These are phyloP conservation scores for Penicillium palitans DNA, from an alignment of 2,329 filamentous ascomycete genomes.

Conservation along the genomic window DNA sequence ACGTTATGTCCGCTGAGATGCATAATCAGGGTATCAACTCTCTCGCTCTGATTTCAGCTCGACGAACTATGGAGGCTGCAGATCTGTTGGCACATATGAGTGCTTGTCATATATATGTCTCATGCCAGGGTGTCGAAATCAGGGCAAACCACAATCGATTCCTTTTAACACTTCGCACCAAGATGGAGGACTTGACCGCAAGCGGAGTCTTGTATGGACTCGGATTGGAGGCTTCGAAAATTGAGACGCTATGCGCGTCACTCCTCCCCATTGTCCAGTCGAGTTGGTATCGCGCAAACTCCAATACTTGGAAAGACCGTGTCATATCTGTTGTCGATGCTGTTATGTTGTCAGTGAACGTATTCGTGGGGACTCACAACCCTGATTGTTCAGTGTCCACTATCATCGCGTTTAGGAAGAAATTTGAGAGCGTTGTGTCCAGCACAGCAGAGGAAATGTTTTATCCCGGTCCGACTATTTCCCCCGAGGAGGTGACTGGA, in stretches of 20 bases:
- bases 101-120: slow-evolving; percentile 55
- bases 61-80: slow-evolving; percentile 57
- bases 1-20: slow-evolving; percentile 68
- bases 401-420: slow-evolving; percentile 9
- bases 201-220: slow-evolving; percentile 11
- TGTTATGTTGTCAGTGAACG: slow-evolving; percentile 8
- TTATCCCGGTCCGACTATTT: slow-evolving; percentile 8
- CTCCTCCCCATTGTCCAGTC: slow-evolving; percentile 11
- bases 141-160: slow-evolving; percentile 35
- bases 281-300: slow-evolving; percentile 15
- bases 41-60: slow-evolving; percentile 59
- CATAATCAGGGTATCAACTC: slow-evolving; percentile 68
- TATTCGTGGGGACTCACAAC: slow-evolving; percentile 6
- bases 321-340: slow-evolving; percentile 13
- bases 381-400: slow-evolving; percentile 9
- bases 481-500: slow-evolving; percentile 1
- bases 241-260: not conserved
- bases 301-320: slow-evolving; percentile 19
- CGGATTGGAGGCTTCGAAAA: slow-evolving; percentile 3
- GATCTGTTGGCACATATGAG: slow-evolving; percentile 59
- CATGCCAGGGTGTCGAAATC: slow-evolving; percentile 61
- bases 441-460: slow-evolving; percentile 12
- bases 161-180: slow-evolving; percentile 3
- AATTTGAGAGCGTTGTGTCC: slow-evolving; percentile 3
- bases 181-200: slow-evolving; percentile 10